Base-by-base conservation (phyloP, 768 basidiomycete genomes). In the Pleurotus eryngii region DNA sequence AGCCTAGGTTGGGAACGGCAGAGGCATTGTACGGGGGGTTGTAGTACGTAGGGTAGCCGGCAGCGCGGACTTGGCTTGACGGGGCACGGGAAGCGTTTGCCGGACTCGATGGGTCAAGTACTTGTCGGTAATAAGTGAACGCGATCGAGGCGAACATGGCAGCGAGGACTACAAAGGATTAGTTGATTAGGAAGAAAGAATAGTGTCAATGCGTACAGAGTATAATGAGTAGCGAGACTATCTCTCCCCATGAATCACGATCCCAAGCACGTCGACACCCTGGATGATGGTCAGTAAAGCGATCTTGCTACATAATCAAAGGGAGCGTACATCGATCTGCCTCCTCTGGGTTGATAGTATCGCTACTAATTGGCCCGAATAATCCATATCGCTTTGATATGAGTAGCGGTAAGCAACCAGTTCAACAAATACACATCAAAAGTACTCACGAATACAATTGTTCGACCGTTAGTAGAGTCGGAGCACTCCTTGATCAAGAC, bases 91-190 rank as follows among this genome's bases (percentile, higher is more conserved):
- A 64, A 42, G 76, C 62, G 66, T 87, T 86, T 53, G 72, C 79
- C 39, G 76, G 69, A 60, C 81, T 82, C 3, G 79, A 68, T 1
- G 92, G 91, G 68, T 92, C 87, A 35, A 85, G 78, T 1, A 84
- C 65, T 70, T 95, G 92, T 20, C 86, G 85, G 65, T 88, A 85
- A 74, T 86, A 95, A 12, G 79, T 76, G 67, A 87, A 88, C 2
- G 85, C 81, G 62, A 90, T 63, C 48, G 78, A 60, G n/a, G 81
- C 79, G 76, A 92, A 90, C 58, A 92, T 67, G 38, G 75, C 61
- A 45, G 79, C 76, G 47, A 89, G 63, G 48, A 83, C 86, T 89
- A 62, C 38, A 50, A 1, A 43, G 17, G 26, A 46, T 35, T 46
- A 39, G 35, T 42, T 46, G 37, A 56, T 42, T 40, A 4, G 18